Evolutionary conservation across 176 grass and related monocot species (phyloP).

Genomic region (Leersia perrieri): DNA sequence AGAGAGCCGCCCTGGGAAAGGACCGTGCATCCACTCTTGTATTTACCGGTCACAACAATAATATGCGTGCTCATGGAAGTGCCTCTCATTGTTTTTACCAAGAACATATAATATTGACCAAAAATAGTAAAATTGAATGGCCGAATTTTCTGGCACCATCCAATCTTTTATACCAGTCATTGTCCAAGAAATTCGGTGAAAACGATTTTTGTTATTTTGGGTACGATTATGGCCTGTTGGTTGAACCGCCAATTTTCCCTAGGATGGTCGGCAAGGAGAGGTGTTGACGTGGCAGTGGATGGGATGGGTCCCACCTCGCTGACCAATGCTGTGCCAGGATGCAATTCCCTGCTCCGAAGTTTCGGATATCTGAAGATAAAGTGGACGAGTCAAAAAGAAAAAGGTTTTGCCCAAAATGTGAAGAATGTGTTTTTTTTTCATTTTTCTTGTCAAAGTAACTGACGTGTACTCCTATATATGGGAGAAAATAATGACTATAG

Average conservation of each 20-base stretch:
- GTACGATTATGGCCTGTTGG: not conserved
- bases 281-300: conserved; percentile 47
- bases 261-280: not conserved
- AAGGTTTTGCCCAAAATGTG: not conserved
- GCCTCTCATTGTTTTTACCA: not conserved
- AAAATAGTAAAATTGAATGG: conserved; percentile 6
- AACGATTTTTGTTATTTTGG: not conserved
- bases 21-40: not conserved
- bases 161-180: conserved; percentile 4
- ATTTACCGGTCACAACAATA: not conserved
- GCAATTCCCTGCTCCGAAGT: conserved; percentile 11
- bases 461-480: not conserved
- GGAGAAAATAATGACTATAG: not conserved
- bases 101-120: not conserved
- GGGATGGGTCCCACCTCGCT: conserved; percentile 16
- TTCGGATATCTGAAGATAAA: conserved; percentile 36
- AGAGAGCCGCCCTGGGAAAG: too few relatives aligned
- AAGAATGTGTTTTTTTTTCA: not conserved
- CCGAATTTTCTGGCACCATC: conserved; percentile 5
- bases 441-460: not conserved
- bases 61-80: not conserved
- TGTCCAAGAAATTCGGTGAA: conserved; percentile 5
- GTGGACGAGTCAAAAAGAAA: not conserved
- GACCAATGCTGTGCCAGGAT: conserved; percentile 40
- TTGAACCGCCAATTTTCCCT: not conserved